Conservation (phyloP, 140 eudicot species). For the Ambrosia hybrid region DNA sequence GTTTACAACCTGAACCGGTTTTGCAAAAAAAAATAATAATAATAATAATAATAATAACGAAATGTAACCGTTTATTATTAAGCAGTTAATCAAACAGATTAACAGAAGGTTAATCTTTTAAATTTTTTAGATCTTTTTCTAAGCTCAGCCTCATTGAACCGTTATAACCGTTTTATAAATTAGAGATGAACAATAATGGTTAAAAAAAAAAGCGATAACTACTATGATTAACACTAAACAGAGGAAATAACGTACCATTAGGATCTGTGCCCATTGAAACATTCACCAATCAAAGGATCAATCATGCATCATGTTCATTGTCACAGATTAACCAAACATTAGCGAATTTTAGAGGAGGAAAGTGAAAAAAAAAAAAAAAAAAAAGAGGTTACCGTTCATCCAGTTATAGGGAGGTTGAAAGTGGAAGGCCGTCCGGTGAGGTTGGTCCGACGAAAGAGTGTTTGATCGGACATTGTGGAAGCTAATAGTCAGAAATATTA, state of each 20-base stretch:
- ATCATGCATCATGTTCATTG: conserved; percentile 7
- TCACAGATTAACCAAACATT: conserved; percentile 17
- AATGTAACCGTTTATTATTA: no score
- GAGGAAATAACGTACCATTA: conserved; percentile 28
- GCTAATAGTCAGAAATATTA: conserved; percentile 5
- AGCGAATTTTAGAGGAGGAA: neutral
- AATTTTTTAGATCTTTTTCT: no score
- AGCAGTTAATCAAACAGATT: no score
- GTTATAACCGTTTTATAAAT: no score
- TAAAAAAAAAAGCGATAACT: neutral
- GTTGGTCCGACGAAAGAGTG: conserved; percentile 23
- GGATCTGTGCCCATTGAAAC: conserved; percentile 37
- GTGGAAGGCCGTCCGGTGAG: conserved; percentile 45
- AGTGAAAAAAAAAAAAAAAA: neutral
- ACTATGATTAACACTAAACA: neutral
- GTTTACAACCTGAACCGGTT: no score
- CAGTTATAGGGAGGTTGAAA: conserved; percentile 53
- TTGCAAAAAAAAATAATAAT: no score
- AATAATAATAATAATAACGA: no score
- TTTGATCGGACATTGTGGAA: conserved; percentile 26
- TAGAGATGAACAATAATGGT: no score
- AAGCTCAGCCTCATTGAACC: no score
- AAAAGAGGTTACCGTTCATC: conserved; percentile 39
- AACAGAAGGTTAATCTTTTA: no score
- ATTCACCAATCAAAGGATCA: neutral